phyloP scores from a whole-genome alignment of 2,329 filamentous ascomycete genomes.

The Stagonosporopsis chrysanthemi region DNA sequence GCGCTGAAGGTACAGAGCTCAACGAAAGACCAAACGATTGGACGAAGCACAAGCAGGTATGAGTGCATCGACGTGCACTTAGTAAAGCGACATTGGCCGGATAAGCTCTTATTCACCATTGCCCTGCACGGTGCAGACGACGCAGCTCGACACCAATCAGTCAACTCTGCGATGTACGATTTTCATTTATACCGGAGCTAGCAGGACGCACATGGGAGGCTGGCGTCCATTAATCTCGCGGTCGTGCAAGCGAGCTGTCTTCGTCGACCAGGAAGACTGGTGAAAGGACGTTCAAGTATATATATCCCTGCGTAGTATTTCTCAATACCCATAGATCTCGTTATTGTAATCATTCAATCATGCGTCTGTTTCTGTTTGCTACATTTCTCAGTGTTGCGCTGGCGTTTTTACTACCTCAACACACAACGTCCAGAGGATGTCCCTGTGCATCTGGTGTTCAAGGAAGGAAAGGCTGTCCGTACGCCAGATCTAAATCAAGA shows the following conservation, averaged over 20 bases:
- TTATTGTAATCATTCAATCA: background rate
- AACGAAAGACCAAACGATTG: slow-evolving; percentile 5
- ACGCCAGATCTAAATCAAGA: background rate
- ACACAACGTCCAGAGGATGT: background rate
- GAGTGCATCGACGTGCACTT: background rate
- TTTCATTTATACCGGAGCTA: background rate
- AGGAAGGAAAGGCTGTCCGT: background rate
- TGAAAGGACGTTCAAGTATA: background rate
- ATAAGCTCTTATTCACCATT: background rate
- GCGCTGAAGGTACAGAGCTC: background rate
- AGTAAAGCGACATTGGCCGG: too few relatives aligned
- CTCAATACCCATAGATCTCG: background rate
- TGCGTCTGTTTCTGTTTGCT: background rate
- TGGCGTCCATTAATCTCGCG: background rate
- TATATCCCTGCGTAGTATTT: background rate
- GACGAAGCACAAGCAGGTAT: slow-evolving; percentile 15
- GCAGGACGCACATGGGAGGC: background rate
- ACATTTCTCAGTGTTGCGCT: background rate
- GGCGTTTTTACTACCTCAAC: background rate
- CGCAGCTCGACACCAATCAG: background rate
- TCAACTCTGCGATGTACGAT: background rate
- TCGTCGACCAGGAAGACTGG: background rate
- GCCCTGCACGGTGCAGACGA: background rate
- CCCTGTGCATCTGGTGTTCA: background rate
- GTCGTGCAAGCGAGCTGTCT: background rate